Conservation (phyloP, 768 basidiomycete genomes). For the Boletus patriciae region DNA sequence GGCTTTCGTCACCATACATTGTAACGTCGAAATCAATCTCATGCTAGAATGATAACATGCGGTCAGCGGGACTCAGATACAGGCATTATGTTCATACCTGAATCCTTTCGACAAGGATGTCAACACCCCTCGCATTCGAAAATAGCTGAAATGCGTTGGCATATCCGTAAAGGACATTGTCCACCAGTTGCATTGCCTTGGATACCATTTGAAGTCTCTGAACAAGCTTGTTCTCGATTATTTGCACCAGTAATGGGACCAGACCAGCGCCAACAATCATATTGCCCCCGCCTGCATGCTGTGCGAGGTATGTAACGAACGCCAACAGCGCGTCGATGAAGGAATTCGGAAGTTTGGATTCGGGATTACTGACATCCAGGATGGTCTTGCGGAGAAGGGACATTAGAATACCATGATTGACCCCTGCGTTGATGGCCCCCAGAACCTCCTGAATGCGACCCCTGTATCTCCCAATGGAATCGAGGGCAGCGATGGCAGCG, state of each 20-base stretch:
- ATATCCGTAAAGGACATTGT: constrained; percentile 89
- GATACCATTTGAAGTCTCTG: constrained; percentile 74
- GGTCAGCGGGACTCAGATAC: neutral
- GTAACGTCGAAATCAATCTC: constrained; percentile 68
- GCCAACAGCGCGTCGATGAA: constrained; percentile 83
- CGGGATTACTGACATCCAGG: constrained; percentile 62
- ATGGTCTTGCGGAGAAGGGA: constrained; percentile 82
- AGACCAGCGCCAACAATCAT: constrained; percentile 96
- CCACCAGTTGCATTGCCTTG: constrained; percentile 89
- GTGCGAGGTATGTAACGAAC: constrained; percentile 85
- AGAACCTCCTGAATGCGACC: constrained; percentile 83
- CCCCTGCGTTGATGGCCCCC: constrained; percentile 88
- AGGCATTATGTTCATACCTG: constrained; percentile 52
- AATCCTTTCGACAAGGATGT: constrained; percentile 81
- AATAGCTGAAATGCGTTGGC: constrained; percentile 86
- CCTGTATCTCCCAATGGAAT: constrained; percentile 85
- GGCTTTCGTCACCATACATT: constrained; percentile 47
- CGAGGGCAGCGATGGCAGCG: constrained; percentile 85
- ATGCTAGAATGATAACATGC: constrained; percentile 41
- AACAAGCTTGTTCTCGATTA: constrained; percentile 75
- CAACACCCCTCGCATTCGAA: constrained; percentile 80
- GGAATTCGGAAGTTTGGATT: constrained; percentile 65
- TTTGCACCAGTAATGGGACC: constrained; percentile 83
- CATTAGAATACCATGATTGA: constrained; percentile 95
- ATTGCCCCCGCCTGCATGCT: constrained; percentile 80